Base-by-base conservation (phyloP, 345 rosid species). In the Carallia brachiata region DNA sequence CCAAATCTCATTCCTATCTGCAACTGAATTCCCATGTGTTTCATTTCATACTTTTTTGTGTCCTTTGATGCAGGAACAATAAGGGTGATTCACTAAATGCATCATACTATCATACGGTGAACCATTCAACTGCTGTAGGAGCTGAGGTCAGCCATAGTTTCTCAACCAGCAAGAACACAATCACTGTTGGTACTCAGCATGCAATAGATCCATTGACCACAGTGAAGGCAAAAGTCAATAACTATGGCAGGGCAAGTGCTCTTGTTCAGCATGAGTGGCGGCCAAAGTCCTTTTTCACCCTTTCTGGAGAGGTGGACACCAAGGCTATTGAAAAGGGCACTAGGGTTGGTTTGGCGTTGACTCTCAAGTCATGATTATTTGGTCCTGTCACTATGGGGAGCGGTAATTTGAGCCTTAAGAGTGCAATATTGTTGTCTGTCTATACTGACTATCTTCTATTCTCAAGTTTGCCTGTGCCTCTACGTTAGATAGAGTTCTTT, bases 261-360 rank as follows among this genome's bases (percentile, higher is more conserved):
- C 89, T 94, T 39, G 68, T 94, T 68, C 98, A 94, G 86, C 99
- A 94, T 52, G 89, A 86, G 78, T 94, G 97, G 97, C 87, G 84
- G 47, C 97, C 98, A 4, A 92, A 71, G 77, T 90, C 99, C 1
- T 67, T 86, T 64, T 67, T 94, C 76, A 91, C 96, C 3, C 55
- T 94, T 65, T 86, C 97, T 0, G 97, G 92, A 32, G 99, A 94
- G 84, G 93, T 94, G 12, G 99, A 94, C 74, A 79, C 96, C 75
- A 90, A 86, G 86, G 80, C 92, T 36, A 78, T 92, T 37, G 97
- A 90, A 62, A 91, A 91, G 88, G 86, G 81, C 34, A 84, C 97
- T 34, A 94, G 89, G 84, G 82, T 94, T 72, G 97, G 99, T 30
- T 74, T 94, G 74, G 89, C 96, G 63, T 81, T 94, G 77, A 89